Percentiles rank a stretch among this genome's conserved stretches.
These are phyloP conservation scores for Symbiotaphrina buchneri DNA, from an alignment of 495 filamentous ascomycete genomes.

Conservation along the genomic window DNA sequence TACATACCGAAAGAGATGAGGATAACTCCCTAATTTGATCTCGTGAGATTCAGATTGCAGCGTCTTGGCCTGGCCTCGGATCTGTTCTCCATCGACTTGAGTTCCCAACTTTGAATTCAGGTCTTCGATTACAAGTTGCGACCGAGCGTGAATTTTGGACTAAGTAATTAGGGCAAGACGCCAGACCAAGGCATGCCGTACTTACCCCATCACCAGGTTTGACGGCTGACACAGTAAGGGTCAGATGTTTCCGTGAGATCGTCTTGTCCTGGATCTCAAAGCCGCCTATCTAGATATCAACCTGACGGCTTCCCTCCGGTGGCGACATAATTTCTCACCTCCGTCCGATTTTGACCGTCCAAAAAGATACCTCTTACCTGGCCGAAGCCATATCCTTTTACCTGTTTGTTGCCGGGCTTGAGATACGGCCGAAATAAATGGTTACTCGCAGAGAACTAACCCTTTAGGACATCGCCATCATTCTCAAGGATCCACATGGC, in stretches of 20 bases:
- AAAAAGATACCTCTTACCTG: conserved; percentile 62
- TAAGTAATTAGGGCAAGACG: conserved; percentile 8
- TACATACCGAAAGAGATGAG: conserved; percentile 24
- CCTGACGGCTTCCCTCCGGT: too few species aligned
- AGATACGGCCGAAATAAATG: not conserved
- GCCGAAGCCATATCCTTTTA: conserved; percentile 60
- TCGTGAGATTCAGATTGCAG: conserved; percentile 32
- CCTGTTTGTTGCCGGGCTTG: conserved; percentile 18
- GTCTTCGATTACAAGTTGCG: conserved; percentile 40
- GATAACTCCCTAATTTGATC: conserved; percentile 42
- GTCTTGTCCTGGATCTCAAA: conserved; percentile 41
- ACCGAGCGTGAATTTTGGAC: conserved; percentile 36
- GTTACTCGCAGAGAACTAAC: too few species aligned
- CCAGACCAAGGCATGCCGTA: not conserved
- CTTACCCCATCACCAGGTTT: conserved; percentile 47
- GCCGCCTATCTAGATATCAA: conserved; percentile 25
- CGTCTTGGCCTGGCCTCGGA: conserved; percentile 28
- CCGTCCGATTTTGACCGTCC: conserved; percentile 33
- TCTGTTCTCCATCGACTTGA: conserved; percentile 42
- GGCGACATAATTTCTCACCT: conserved; percentile 11
- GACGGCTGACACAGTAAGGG: conserved; percentile 45
- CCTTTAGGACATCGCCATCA: conserved; percentile 26
- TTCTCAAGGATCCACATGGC: conserved; percentile 43
- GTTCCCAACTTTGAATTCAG: conserved; percentile 63
- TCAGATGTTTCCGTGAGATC: conserved; percentile 79